Evolutionary conservation across 2,329 filamentous ascomycete genomes (phyloP).

Genomic region (Alternaria rosae): DNA sequence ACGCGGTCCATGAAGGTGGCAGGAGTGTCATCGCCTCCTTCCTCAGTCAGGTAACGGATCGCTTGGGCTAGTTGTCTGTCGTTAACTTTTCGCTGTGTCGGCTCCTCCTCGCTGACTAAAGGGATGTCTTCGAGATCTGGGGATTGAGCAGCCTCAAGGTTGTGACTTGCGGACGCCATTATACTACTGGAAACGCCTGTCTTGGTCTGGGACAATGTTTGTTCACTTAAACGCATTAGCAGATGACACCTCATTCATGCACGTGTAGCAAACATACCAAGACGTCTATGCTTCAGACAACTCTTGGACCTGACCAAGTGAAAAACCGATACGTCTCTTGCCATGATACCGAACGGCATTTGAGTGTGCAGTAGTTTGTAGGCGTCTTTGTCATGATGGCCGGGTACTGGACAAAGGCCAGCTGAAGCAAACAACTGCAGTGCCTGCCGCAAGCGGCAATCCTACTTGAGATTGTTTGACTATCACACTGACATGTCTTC

Average conservation of each 20-base stretch:
- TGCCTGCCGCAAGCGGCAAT: constrained; percentile 27
- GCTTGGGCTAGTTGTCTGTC: constrained; percentile 36
- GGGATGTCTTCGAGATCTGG: constrained; percentile 10
- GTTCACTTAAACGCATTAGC: constrained; percentile 2
- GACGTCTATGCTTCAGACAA: not conserved
- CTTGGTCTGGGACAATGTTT: not conserved
- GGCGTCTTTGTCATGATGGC: constrained; percentile 27
- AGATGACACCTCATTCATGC: not conserved
- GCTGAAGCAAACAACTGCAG: constrained; percentile 24
- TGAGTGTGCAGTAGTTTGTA: not conserved
- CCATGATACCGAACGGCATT: constrained; percentile 2
- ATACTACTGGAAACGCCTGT: not conserved
- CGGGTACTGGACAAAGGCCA: constrained; percentile 25
- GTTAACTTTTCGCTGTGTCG: constrained; percentile 20
- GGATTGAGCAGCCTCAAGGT: not conserved
- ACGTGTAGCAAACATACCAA: constrained; percentile 13
- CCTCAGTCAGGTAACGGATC: constrained; percentile 34
- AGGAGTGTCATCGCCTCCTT: constrained; percentile 31
- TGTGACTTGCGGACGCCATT: constrained; percentile 12
- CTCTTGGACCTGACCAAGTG: not conserved
- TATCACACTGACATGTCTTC: constrained; percentile 9
- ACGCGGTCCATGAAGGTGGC: constrained; percentile 30
- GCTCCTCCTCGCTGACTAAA: constrained; percentile 7
- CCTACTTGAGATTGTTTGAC: constrained; percentile 13
- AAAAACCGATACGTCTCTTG: not conserved